Percentiles rank a stretch among this genome's conserved stretches.
Conservation (phyloP, 768 basidiomycete genomes). For the Mycena sanguinolenta region DNA sequence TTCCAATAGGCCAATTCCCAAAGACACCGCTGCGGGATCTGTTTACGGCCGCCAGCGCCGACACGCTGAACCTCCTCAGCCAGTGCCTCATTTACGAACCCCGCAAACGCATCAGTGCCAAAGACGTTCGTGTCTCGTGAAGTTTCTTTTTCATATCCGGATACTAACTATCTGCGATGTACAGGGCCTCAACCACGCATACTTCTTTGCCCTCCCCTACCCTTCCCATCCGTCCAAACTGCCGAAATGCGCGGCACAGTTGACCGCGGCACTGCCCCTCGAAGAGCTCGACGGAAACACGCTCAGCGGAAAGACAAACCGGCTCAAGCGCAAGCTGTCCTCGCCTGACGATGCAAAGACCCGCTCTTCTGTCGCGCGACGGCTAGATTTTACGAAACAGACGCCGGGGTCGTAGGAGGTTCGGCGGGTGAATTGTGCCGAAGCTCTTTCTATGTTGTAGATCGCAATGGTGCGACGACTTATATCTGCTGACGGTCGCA, state of each 20-base stretch:
- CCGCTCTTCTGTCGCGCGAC: slow-evolving; percentile 73
- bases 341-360: slow-evolving; percentile 63
- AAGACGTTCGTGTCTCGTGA: slow-evolving; percentile 70
- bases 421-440: not conserved
- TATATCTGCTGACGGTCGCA: no score
- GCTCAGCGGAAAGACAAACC: slow-evolving; percentile 65
- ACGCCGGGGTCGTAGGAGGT: slow-evolving; percentile 49
- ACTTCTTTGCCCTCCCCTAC: slow-evolving; percentile 88
- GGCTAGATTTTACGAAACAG: slow-evolving; percentile 77
- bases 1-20: slow-evolving; percentile 88
- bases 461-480: no score
- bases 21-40: slow-evolving; percentile 80
- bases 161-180: slow-evolving; percentile 48
- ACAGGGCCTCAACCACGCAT: slow-evolving; percentile 88
- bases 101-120: slow-evolving; percentile 80
- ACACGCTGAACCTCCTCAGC: slow-evolving; percentile 85
- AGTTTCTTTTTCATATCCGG: not conserved
- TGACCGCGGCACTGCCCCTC: slow-evolving; percentile 62
- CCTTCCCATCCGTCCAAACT: slow-evolving; percentile 92
- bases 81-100: slow-evolving; percentile 91
- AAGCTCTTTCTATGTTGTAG: no score
- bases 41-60: slow-evolving; percentile 79
- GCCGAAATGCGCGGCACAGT: slow-evolving; percentile 74
- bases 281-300: slow-evolving; percentile 85
- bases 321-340: slow-evolving; percentile 78